A percentile compares a stretch with the other conserved stretches of the same genome.
These are phyloP conservation scores for Ophiostoma tasmaniense DNA, from an alignment of 2,329 filamentous ascomycete genomes.

Conservation along the genomic window DNA sequence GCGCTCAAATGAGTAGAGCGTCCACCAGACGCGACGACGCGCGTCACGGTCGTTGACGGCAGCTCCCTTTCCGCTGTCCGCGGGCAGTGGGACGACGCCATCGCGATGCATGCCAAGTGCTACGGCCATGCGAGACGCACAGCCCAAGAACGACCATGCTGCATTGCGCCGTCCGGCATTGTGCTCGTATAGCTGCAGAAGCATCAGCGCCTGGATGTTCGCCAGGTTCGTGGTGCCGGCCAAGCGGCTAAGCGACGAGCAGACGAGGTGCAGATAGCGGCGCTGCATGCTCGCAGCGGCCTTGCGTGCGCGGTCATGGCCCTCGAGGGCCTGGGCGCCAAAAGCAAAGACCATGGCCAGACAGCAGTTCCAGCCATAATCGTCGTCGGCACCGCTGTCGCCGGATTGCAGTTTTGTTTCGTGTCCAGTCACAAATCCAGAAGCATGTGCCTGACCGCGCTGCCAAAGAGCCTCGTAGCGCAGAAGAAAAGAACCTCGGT, in stretches of 20 bases:
- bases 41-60: conserved; percentile 24
- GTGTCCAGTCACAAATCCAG: neutral
- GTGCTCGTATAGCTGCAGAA: conserved; percentile 36
- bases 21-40: conserved; percentile 29
- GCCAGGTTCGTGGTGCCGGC: conserved; percentile 27
- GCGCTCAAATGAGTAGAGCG: conserved; percentile 30
- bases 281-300: conserved; percentile 16
- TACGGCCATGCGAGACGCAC: conserved; percentile 35
- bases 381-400: conserved; percentile 1
- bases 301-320: conserved; percentile 16
- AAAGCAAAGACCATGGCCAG: conserved; percentile 21
- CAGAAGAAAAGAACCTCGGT: conserved; percentile 12
- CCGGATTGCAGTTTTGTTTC: neutral
- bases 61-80: neutral
- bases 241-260: conserved; percentile 17
- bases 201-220: conserved; percentile 35
- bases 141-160: conserved; percentile 36
- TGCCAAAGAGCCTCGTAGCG: conserved; percentile 20
- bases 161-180: conserved; percentile 36
- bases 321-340: conserved; percentile 19
- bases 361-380: conserved; percentile 20
- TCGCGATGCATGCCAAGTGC: conserved; percentile 36
- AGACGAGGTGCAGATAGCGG: conserved; percentile 17
- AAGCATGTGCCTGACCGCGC: neutral
- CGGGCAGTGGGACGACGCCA: conserved; percentile 11